These are phyloP conservation scores for Rehmannia glutinosa DNA, from an alignment of 257 asterid genomes.

Conservation along the genomic window DNA sequence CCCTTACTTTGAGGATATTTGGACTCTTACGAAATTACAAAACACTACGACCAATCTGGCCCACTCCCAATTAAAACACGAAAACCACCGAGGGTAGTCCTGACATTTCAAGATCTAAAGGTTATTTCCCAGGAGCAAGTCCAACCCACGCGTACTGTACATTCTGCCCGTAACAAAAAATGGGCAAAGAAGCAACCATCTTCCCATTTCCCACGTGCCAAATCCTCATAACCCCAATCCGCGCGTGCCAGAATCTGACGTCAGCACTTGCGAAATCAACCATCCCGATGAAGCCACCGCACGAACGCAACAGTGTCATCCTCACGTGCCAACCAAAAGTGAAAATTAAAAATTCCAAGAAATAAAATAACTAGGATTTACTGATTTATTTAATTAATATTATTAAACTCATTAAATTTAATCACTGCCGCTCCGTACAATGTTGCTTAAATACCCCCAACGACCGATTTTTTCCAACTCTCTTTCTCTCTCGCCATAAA, in stretches of 20 bases:
- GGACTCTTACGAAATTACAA: slow-evolving; percentile 3
- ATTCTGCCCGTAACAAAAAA: slow-evolving; percentile 1
- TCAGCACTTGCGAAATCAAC: slow-evolving; percentile 9
- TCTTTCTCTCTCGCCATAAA: slow-evolving; percentile 3
- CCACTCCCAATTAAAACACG: not conserved
- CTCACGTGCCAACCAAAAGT: slow-evolving; percentile 25
- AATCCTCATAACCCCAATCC: not conserved
- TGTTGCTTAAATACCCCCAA: slow-evolving; percentile 1
- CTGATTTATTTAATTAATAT: not conserved
- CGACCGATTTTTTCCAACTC: not conserved
- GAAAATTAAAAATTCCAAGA: not conserved
- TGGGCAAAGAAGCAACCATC: not conserved
- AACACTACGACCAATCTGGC: not conserved
- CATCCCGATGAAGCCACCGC: slow-evolving; percentile 8
- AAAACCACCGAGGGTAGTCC: not conserved
- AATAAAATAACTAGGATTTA: not conserved
- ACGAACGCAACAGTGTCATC: slow-evolving; percentile 20
- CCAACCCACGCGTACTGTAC: slow-evolving; percentile 36
- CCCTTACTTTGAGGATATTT: slow-evolving; percentile 24
- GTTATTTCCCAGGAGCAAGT: slow-evolving; percentile 1
- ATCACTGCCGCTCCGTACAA: slow-evolving; percentile 17
- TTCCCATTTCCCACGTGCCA: slow-evolving; percentile 22
- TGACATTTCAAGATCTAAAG: slow-evolving; percentile 12
- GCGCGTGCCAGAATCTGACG: slow-evolving; percentile 25
- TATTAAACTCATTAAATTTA: not conserved